Conservation (phyloP, 495 filamentous ascomycete species). For the Lichina pygmaea region DNA sequence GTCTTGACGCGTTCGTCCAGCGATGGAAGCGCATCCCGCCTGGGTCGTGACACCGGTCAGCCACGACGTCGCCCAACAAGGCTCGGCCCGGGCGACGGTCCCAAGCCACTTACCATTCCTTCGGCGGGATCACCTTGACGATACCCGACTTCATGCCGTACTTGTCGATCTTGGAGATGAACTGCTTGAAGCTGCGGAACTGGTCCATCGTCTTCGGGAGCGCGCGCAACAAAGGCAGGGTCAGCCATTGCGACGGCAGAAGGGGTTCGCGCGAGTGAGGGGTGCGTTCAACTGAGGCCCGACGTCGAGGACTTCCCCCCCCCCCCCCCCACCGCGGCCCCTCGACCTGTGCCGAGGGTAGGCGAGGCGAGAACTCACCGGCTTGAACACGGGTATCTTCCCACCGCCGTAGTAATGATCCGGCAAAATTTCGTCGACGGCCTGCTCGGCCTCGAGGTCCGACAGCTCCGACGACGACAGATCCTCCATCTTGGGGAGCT, state of each 20-base stretch:
- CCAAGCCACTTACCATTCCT: constrained; percentile 50
- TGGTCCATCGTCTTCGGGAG: constrained; percentile 50
- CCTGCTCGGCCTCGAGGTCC: constrained; percentile 24
- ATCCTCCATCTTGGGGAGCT: constrained; percentile 13
- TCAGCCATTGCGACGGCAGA: background rate
- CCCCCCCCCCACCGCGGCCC: background rate
- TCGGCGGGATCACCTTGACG: constrained; percentile 77
- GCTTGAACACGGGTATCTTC: constrained; percentile 80
- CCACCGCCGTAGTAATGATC: constrained; percentile 70
- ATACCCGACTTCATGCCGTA: constrained; percentile 96
- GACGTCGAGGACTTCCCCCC: background rate
- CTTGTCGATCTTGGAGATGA: constrained; percentile 64
- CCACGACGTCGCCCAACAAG: background rate
- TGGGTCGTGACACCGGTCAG: constrained; percentile 7
- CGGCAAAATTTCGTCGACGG: constrained; percentile 44
- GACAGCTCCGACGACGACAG: constrained; percentile 12
- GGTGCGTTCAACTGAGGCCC: constrained; percentile 4
- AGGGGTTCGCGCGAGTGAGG: constrained; percentile 1
- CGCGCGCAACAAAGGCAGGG: background rate
- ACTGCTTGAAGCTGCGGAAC: constrained; percentile 73
- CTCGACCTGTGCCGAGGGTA: background rate
- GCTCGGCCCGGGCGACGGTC: background rate
- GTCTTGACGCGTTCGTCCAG: constrained; percentile 72
- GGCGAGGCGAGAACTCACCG: constrained; percentile 23
- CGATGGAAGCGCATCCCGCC: constrained; percentile 41